A percentile compares a stretch with the other conserved stretches of the same genome.
phyloP scores from a whole-genome alignment of 352 stramenopile genomes.

The Phytophthora sp. region DNA sequence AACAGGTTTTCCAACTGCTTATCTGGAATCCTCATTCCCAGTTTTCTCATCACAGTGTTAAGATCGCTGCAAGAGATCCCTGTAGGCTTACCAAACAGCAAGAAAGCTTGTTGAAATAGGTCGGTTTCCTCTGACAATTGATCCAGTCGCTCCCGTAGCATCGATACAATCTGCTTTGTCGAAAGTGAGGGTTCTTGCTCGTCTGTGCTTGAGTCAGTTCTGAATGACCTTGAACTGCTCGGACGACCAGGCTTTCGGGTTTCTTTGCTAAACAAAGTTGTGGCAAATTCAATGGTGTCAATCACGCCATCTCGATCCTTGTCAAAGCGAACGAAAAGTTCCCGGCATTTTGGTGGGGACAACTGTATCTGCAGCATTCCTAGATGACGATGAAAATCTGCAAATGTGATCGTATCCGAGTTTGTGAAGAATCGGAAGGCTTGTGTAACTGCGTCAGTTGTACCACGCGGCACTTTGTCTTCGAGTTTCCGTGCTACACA shows the following conservation, averaged over 20 bases:
- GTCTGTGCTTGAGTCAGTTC: constrained; percentile 20
- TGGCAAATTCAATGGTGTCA: constrained; percentile 71
- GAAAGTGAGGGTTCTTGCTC: constrained; percentile 51
- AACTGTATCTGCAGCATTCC: constrained; percentile 66
- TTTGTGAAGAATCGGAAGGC: constrained; percentile 77
- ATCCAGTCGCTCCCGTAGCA: constrained; percentile 66
- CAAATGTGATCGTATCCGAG: constrained; percentile 62
- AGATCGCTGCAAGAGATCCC: constrained; percentile 68
- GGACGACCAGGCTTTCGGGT: constrained; percentile 27
- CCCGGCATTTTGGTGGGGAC: constrained; percentile 53
- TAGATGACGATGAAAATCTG: constrained; percentile 65
- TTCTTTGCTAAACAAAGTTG: constrained; percentile 58
- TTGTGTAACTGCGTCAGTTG: constrained; percentile 58
- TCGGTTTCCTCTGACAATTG: constrained; percentile 74
- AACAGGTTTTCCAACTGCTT: constrained; percentile 69
- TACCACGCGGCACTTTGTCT: constrained; percentile 52
- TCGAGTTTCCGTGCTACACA: constrained; percentile 70
- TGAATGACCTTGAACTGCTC: constrained; percentile 24
- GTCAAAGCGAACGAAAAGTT: constrained; percentile 74
- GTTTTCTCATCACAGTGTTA: constrained; percentile 52
- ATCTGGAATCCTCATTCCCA: constrained; percentile 60
- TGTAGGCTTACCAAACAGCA: constrained; percentile 68
- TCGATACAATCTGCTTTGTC: constrained; percentile 63
- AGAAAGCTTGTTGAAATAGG: constrained; percentile 76
- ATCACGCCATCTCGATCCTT: constrained; percentile 63